Evolutionary conservation across 208 protist genomes (phyloP), one percentile per base, ranked within the genome.

Genomic region (Crithidia fasciculata): DNA sequence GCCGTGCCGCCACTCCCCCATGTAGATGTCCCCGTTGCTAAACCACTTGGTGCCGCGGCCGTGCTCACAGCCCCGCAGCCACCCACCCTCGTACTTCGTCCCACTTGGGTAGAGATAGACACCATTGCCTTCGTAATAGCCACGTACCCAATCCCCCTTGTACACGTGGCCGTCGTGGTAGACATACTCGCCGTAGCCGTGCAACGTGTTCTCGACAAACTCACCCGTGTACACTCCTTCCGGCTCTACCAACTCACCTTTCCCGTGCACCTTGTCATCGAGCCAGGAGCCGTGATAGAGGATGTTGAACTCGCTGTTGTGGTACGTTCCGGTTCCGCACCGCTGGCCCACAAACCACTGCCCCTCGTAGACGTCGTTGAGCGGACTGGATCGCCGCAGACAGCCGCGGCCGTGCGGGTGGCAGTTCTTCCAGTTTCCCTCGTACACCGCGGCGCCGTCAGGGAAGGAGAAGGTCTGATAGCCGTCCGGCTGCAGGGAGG

Each of bases 121-220:
- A 37, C 91, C 94, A 40, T 60, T 84, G 69, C 94, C 94, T 12
- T 98, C 72, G 72, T 88, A 92, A 28, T 89, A 44, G 19, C 88
- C 90, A 54, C 83, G 64, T 4, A 80, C 52, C 90, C 95, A 98
- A 28, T 96, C 91, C 5, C 95, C 95, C 56, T 92, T 88, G 82
- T 97, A 98, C n/a, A 90, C 82, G 70, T 94, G 83, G n/a, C 93
- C 92, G 79, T 95, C 87, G 68, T 86, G 63, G 78, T 94, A 98
- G 12, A 86, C 77, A 72, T 95, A 98, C 80, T 92, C 85, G 61
- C 92, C 93, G 81, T 91, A 95, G 59, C 95, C 94, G 72, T 95
- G 76, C 19, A 95, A 76, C 16, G 66, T 69, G 60, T 87, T 90
- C 68, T 93, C 80, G 28, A 92, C 78, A 72, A 97, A 95, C 57